Evolutionary conservation across 139 green algal species (phyloP).

Genomic region (Coelastrella sp.): DNA sequence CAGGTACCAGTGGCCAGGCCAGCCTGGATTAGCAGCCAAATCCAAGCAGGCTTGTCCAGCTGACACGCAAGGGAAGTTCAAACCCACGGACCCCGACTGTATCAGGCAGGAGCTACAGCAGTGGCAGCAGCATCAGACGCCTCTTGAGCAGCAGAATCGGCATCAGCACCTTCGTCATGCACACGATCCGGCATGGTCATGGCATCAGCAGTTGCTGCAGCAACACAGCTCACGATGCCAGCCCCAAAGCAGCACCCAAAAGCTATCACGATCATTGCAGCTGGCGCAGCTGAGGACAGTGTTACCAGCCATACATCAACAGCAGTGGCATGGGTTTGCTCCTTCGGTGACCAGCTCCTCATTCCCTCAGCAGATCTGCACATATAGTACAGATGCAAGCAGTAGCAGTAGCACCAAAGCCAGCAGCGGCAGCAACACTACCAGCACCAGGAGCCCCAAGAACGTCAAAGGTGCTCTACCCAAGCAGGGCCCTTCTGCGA

Average conservation of each 20-base stretch:
- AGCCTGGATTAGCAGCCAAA: too few relatives aligned
- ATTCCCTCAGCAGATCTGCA: not conserved
- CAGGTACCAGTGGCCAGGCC: too few relatives aligned
- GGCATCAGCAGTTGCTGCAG: not conserved
- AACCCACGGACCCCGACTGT: too few relatives aligned
- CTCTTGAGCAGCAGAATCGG: not conserved
- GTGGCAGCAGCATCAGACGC: too few relatives aligned
- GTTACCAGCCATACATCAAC: not conserved
- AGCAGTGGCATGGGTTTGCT: not conserved
- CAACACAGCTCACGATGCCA: not conserved
- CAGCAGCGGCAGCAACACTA: constrained; percentile 15
- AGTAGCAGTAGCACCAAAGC: not conserved
- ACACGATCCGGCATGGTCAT: too few relatives aligned
- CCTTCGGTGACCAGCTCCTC: not conserved
- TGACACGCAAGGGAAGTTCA: too few relatives aligned
- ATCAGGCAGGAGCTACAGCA: too few relatives aligned
- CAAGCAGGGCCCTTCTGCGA: not conserved
- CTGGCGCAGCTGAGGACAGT: too few relatives aligned
- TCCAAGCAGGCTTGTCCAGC: too few relatives aligned
- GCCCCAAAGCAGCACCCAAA: not conserved
- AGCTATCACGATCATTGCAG: not conserved
- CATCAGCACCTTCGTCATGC: too few relatives aligned
- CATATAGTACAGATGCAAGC: not conserved
- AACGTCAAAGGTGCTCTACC: constrained; percentile 26
- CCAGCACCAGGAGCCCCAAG: not conserved